These are phyloP conservation scores for Psilocybe subaeruginosa DNA, from an alignment of 768 basidiomycete species.

Conservation along the genomic window DNA sequence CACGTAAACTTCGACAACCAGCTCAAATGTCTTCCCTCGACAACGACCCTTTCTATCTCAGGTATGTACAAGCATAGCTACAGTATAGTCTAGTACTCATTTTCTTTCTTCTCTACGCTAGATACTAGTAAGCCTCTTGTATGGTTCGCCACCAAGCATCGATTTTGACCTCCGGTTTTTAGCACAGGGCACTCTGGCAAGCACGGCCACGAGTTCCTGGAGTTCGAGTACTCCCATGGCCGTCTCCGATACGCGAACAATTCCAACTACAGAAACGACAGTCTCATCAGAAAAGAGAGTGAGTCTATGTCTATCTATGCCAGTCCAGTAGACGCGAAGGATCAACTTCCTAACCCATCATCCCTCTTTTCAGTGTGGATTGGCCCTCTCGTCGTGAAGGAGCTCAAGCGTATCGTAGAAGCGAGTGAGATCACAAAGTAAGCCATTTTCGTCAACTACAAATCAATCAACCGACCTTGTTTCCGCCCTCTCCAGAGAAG, in stretches of 20 bases:
- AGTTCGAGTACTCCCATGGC: constrained; percentile 98
- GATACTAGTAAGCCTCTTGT: constrained; percentile 48
- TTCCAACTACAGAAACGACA: constrained; percentile 98
- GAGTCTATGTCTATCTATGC: constrained; percentile 32
- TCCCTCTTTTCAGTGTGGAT: constrained; percentile 81
- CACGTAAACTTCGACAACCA: not conserved
- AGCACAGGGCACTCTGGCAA: constrained; percentile 99
- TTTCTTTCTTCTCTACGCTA: constrained; percentile 17
- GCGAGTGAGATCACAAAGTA: constrained; percentile 95
- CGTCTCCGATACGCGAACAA: constrained; percentile 98
- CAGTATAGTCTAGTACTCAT: not conserved
- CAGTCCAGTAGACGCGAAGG: not conserved
- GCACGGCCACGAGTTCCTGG: constrained; percentile 96
- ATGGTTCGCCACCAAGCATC: not conserved
- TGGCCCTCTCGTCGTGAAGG: constrained; percentile 88
- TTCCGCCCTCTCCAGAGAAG: constrained; percentile 69
- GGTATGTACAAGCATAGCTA: constrained; percentile 42
- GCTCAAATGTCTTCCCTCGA: constrained; percentile 46
- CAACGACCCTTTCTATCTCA: constrained; percentile 81
- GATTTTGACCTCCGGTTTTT: constrained; percentile 14
- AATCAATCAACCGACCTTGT: not conserved
- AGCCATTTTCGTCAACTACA: constrained; percentile 21
- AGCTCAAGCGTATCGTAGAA: constrained; percentile 93
- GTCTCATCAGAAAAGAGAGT: constrained; percentile 99
- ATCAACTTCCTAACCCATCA: constrained; percentile 3